Evolutionary conservation across 208 protist genomes (phyloP), one percentile per base, ranked within the genome.

Genomic region (Wallacemonas collosoma): DNA sequence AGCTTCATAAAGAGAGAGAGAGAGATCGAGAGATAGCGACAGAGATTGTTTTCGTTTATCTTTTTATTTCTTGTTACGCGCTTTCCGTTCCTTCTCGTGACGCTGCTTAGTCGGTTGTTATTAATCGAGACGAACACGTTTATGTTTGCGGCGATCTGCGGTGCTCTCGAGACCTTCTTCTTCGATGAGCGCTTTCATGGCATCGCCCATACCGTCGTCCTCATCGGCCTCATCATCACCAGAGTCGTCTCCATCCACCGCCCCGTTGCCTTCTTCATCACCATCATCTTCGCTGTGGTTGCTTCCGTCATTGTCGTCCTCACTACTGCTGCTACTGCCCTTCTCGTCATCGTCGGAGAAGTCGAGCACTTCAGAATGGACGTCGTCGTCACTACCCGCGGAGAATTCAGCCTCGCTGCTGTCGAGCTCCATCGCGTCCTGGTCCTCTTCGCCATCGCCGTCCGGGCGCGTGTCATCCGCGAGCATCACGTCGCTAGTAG

Each of bases 101-200:
- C 26, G 26, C 26, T 26, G 26, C 26, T 26, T 26, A 26, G 26
- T 26, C 26, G 26, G 26, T 26, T 26, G 26, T 26, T 43, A 38
- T 79, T 73, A 77, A 62, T 87, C 82, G 51, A 84, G 70, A 81
- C 83, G 84, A 68, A 92, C 72, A 68, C 87, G 80, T 70, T 86
- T 89, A 65, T 85, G 14, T 58, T 87, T 77, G 40, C 74, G 82
- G 26, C 72, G 75, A 51, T 87, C 81, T 39, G 62, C 67, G 47
- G 77, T 75, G 9, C 55, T 68, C 35, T 85, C 79, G 9, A 79
- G 70, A 2, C 77, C 86, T 54, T 84, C 53, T 17, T 66, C 79
- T 2, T 63, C 71, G 5, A 93, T 72, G 38, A 93, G 77, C 48
- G 89, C 81, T 43, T 75, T 62, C 84, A 91, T 90, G 58, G 91